Evolutionary conservation across 2,329 filamentous ascomycete genomes (phyloP), one percentile per base, ranked within the genome.

Genomic region (Xylaria sp.): DNA sequence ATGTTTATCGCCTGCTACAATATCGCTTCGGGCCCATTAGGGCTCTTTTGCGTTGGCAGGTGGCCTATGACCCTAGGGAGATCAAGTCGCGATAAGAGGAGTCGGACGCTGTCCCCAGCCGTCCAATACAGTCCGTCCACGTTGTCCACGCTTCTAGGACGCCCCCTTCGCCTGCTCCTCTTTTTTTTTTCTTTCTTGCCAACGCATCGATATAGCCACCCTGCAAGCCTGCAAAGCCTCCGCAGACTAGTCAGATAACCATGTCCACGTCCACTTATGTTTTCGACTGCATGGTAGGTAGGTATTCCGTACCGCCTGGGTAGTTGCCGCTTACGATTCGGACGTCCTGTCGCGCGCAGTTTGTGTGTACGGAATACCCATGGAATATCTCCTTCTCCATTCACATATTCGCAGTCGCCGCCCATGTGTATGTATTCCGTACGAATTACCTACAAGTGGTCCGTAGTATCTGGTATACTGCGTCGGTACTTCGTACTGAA

Each of bases 121-220:
- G 59, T 68, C 62, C 66, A 64, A 59, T 59, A 65, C 65, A 58
- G 57, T 70, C 69, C 70, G 71, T 71, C 70, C 67, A 63, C 66
- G 61, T 65, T 65, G 67, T 67, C 70, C 70, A 71, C 71, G 70
- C 63, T 52, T 70, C 66, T 63, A 60, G 55, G 54, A 46, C 42
- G 42, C 42, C 58, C 51, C 57, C 55, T 50, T 30, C 13, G 46
- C 51, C 53, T 47, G 49, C 62, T 64, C 62, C 62, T 65, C 63
- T 65, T 65, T 64, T 63, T 62, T 58, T 49, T 63, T 62, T 58
- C 46, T 18, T 52, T 56, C 46, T 55, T 65, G 63, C 63, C 63
- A 65, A 65, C 63, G 59, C 63, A 65, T 65, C 63, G 58, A 65
- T 56, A 57, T 62, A 55, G 63, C 63, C 63, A 62, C 61, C 42